A percentile compares a stretch with the other conserved stretches of the same genome.
Evolutionary conservation across 768 basidiomycete species (phyloP).

Genomic region (Hericium alpestre): DNA sequence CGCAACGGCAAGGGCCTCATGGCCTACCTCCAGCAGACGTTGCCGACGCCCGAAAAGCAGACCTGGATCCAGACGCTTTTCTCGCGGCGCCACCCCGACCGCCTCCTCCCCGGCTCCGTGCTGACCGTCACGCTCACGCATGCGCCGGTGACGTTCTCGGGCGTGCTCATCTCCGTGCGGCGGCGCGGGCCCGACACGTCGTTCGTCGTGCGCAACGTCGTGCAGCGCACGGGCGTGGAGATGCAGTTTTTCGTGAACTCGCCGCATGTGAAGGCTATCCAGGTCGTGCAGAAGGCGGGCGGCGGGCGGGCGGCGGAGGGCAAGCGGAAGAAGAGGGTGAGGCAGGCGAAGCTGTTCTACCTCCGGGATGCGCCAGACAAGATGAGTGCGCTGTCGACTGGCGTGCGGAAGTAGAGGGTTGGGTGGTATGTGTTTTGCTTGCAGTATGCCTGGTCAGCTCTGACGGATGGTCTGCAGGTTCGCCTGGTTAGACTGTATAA

Average conservation of each 20-base stretch:
- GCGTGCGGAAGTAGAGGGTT: slow-evolving; percentile 20
- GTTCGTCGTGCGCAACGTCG: slow-evolving; percentile 82
- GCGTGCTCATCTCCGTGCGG: slow-evolving; percentile 76
- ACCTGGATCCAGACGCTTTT: slow-evolving; percentile 61
- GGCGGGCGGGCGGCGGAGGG: neutral
- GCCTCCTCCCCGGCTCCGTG: slow-evolving; percentile 78
- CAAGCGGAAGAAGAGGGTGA: slow-evolving; percentile 37
- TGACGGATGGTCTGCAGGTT: neutral
- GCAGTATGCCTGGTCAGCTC: neutral
- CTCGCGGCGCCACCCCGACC: slow-evolving; percentile 53
- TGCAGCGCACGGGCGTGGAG: slow-evolving; percentile 87
- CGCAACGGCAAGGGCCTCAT: slow-evolving; percentile 69
- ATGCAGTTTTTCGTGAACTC: slow-evolving; percentile 83
- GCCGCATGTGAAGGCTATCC: slow-evolving; percentile 81
- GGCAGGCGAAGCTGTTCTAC: slow-evolving; percentile 76
- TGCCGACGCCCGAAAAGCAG: slow-evolving; percentile 60
- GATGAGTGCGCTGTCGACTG: slow-evolving; percentile 66
- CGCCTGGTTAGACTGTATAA: neutral
- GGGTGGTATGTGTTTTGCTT: neutral
- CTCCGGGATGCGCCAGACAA: slow-evolving; percentile 74
- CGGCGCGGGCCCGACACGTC: slow-evolving; percentile 79
- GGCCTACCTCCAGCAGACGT: slow-evolving; percentile 55
- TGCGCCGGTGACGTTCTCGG: slow-evolving; percentile 77
- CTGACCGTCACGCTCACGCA: slow-evolving; percentile 68
- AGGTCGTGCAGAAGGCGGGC: slow-evolving; percentile 36